Conservation (phyloP, 2,329 filamentous ascomycete genomes). For the Pseudogymnoascus sp. region DNA sequence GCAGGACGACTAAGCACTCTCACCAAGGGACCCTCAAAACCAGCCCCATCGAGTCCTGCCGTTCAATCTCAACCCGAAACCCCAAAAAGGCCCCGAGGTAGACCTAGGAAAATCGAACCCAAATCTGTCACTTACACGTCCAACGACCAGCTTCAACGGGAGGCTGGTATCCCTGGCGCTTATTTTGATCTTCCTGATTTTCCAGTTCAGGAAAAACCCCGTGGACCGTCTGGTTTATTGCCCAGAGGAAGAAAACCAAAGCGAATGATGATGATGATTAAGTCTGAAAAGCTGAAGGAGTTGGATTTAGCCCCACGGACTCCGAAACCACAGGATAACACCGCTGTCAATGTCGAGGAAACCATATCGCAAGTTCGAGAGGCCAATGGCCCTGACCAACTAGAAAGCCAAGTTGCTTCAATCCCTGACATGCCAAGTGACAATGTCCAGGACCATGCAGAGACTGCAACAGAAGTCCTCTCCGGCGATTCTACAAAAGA, state of each 20-base stretch:
- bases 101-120: not conserved
- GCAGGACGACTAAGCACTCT: not conserved
- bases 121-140: not conserved
- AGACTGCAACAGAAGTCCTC: not conserved
- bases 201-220: not conserved
- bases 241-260: slow-evolving; percentile 8
- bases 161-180: slow-evolving; percentile 17
- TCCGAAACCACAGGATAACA: slow-evolving; percentile 14
- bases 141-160: slow-evolving; percentile 16
- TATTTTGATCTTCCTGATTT: slow-evolving; percentile 16
- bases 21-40: not conserved
- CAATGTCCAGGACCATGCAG: not conserved
- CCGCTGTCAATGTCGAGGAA: slow-evolving; percentile 12
- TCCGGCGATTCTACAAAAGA: not conserved
- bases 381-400: not conserved
- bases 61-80: not conserved
- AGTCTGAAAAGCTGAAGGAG: slow-evolving; percentile 15
- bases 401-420: not conserved
- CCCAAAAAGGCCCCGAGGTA: not conserved
- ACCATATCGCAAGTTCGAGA: not conserved
- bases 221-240: not conserved
- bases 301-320: slow-evolving; percentile 10
- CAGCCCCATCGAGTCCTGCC: not conserved
- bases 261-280: slow-evolving; percentile 16
- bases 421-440: not conserved